Evolutionary conservation across 1,284 basidiomycete genomes (phyloP).

Genomic region (Apiotrichum gamsii): DNA sequence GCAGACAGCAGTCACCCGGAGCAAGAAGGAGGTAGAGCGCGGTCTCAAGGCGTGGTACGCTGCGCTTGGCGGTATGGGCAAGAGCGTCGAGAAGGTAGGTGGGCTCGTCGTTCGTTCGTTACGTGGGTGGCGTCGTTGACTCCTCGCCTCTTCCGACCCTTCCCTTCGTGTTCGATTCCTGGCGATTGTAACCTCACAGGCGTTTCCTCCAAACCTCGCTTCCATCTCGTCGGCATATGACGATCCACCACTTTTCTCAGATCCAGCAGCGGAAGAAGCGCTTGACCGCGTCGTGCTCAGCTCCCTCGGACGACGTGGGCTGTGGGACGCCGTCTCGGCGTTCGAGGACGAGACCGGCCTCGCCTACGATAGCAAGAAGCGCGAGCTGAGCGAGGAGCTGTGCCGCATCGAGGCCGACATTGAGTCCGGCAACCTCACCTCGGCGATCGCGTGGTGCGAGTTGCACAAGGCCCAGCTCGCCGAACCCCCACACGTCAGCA

Average conservation of each 20-base stretch:
- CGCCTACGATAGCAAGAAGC: slow-evolving; percentile 56
- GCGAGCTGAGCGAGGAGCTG: slow-evolving; percentile 62
- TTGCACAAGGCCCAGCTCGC: slow-evolving; percentile 60
- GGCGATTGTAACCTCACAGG: no score
- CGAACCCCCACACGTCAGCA: slow-evolving; percentile 57
- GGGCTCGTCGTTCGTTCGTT: no score
- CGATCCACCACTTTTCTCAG: slow-evolving; percentile 41
- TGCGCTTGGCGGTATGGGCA: slow-evolving; percentile 68
- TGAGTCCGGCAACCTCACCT: slow-evolving; percentile 58
- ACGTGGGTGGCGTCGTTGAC: no score
- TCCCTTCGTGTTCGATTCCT: no score
- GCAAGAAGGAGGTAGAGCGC: slow-evolving; percentile 78
- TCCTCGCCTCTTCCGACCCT: no score
- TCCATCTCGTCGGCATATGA: slow-evolving; percentile 40
- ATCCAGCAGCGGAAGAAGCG: slow-evolving; percentile 22
- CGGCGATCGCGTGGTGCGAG: slow-evolving; percentile 75
- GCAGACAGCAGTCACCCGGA: slow-evolving; percentile 57
- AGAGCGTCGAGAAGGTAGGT: slow-evolving; percentile 77
- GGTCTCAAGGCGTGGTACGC: slow-evolving; percentile 79
- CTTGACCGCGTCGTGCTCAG: slow-evolving; percentile 39
- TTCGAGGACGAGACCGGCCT: slow-evolving; percentile 57
- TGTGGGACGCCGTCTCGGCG: slow-evolving; percentile 38
- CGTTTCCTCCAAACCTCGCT: slow-evolving; percentile 39
- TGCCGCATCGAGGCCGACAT: slow-evolving; percentile 68
- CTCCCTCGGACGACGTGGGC: slow-evolving; percentile 35